Evolutionary conservation across 495 filamentous ascomycete genomes (phyloP).

Genomic region (Aspergillus diversus): DNA sequence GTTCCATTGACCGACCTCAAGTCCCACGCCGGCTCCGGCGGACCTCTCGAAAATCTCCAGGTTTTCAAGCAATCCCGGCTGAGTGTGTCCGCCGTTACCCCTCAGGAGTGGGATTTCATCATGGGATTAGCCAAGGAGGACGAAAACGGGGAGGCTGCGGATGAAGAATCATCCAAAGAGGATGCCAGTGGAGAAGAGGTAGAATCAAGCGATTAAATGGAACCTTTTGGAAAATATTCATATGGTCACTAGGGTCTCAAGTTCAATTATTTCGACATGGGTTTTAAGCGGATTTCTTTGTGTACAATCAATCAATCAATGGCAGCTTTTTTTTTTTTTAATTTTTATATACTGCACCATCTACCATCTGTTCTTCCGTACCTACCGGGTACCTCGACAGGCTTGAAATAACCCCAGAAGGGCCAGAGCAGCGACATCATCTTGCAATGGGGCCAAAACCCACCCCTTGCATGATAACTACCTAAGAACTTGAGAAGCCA

Average conservation of each 20-base stretch:
- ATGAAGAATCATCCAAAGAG: slow-evolving; percentile 20
- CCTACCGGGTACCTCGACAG: too few relatives aligned
- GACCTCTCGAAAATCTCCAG: slow-evolving; percentile 78
- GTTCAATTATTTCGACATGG: slow-evolving; percentile 14
- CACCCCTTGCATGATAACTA: too few relatives aligned
- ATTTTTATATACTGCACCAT: background rate
- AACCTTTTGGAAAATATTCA: slow-evolving; percentile 1
- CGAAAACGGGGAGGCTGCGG: slow-evolving; percentile 16
- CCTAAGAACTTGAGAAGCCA: too few relatives aligned
- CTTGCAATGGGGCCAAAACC: too few relatives aligned
- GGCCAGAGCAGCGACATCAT: too few relatives aligned
- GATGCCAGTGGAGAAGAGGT: slow-evolving; percentile 18
- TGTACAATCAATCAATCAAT: slow-evolving; percentile 27
- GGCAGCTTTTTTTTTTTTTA: too few relatives aligned
- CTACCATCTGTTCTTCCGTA: too few relatives aligned
- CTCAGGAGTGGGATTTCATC: slow-evolving; percentile 81
- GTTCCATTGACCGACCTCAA: slow-evolving; percentile 78
- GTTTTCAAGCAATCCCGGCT: slow-evolving; percentile 77
- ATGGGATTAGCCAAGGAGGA: slow-evolving; percentile 47
- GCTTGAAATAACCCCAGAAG: too few relatives aligned
- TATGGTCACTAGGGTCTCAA: too few relatives aligned
- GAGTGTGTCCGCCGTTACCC: slow-evolving; percentile 79
- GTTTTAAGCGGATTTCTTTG: slow-evolving; percentile 17
- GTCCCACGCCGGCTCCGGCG: slow-evolving; percentile 57
- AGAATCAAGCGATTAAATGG: slow-evolving; percentile 21